Evolutionary conservation across 768 basidiomycete genomes (phyloP), one percentile per base, ranked within the genome.

Genomic region (Lentinus brumalis): DNA sequence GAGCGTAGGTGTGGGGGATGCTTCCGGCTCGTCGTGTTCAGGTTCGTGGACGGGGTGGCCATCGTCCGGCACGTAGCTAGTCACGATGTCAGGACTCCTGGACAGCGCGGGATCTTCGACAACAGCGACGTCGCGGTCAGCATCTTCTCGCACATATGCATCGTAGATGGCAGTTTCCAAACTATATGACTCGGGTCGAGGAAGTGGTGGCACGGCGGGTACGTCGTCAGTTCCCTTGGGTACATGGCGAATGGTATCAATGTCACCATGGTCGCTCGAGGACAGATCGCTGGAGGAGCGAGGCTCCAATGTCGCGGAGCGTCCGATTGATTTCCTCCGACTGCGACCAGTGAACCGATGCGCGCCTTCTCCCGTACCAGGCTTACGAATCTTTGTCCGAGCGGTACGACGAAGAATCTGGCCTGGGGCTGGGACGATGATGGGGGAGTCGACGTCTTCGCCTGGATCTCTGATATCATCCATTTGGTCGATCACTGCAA

Each of bases 351-450:
- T 77, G 75, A 96, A 96, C 11, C 94, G 88, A 80, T 92, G 92
- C 2, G 91, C 91, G 11, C 89, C 91, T 73, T 91, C 92, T 26
- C 86, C 91, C 14, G 84, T 81, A 6, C 85, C 83, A 14, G 87
- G 80, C 77, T 98, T 99, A 39, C 96, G 89, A 67, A 98, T 97
- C 78, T 94, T 95, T 1, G 97, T 99, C 14, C 96, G 86, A 4
- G 94, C 94, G 10, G 94, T 86, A 40, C 97, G 89, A 21, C 94
- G 90, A 12, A 99, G 81, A 66, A 95, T 94, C 73, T 88, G 91
- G 7, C 92, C 92, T 1, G 93, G 94, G 29, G 87, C 89, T 47
- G 93, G 91, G 18, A 91, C 85, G 62, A 97, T 92, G 69, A 97
- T 91, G 26, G 96, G 96, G n/a, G 84, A 83, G 73, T 97, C 94